A percentile compares a stretch with the other conserved stretches of the same genome.
phyloP scores from a whole-genome alignment of 1,139 yeast genomes.

The Yamadazyma sp. region DNA sequence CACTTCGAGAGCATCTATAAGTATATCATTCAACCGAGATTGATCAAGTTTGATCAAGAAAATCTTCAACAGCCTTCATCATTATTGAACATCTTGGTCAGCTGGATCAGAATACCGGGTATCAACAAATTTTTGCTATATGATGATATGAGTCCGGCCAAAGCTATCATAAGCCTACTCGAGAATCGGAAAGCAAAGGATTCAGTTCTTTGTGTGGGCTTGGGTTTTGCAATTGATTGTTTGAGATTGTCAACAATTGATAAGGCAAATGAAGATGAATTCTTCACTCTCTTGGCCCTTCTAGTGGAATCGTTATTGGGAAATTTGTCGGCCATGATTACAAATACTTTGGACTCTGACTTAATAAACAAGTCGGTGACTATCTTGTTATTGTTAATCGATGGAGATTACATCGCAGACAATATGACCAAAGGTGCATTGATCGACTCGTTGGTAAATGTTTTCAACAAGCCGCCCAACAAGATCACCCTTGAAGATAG shows the following conservation, averaged over 20 bases:
- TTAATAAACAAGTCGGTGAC: slow-evolving; percentile 55
- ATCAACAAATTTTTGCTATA: slow-evolving; percentile 55
- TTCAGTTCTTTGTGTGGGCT: slow-evolving; percentile 55
- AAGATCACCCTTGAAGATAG: slow-evolving; percentile 57
- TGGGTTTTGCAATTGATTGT: slow-evolving; percentile 55
- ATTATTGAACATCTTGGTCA: slow-evolving; percentile 62
- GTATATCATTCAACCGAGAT: slow-evolving; percentile 62
- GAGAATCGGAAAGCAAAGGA: slow-evolving; percentile 63
- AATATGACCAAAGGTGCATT: slow-evolving; percentile 56
- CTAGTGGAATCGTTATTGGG: slow-evolving; percentile 57
- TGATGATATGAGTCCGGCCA: slow-evolving; percentile 56
- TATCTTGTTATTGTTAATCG: slow-evolving; percentile 54
- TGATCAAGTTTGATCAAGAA: slow-evolving; percentile 66
- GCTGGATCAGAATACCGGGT: slow-evolving; percentile 56
- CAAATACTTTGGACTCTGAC: slow-evolving; percentile 42
- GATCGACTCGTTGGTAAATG: slow-evolving; percentile 57
- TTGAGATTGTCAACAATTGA: slow-evolving; percentile 19
- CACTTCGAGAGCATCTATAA: slow-evolving; percentile 54
- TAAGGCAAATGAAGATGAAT: slow-evolving; percentile 37
- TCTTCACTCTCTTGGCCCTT: slow-evolving; percentile 49
- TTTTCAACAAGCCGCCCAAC: slow-evolving; percentile 62
- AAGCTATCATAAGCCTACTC: slow-evolving; percentile 57
- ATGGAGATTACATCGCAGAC: slow-evolving; percentile 60
- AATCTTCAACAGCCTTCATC: slow-evolving; percentile 85
- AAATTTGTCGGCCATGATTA: slow-evolving; percentile 51